Evolutionary conservation across 805 yeast species (phyloP).

Genomic region (Kluyveromyces siamensis): DNA sequence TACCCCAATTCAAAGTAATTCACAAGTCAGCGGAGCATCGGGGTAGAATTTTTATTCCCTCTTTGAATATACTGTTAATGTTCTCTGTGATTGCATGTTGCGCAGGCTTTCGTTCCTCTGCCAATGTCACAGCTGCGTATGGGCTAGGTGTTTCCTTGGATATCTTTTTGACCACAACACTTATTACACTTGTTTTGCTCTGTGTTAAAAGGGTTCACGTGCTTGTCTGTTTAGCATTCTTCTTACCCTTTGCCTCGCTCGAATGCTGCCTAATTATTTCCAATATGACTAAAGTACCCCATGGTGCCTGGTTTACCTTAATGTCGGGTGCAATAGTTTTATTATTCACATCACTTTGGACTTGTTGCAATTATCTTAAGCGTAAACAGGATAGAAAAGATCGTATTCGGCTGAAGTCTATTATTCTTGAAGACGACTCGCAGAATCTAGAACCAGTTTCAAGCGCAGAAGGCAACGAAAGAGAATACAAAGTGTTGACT

Average conservation of each 20-base stretch:
- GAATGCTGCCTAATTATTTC: constrained; percentile 37
- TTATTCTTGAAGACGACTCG: too few species aligned
- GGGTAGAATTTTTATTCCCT: constrained; percentile 49
- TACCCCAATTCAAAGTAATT: constrained; percentile 39
- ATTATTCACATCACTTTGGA: too few species aligned
- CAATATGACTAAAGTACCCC: constrained; percentile 42
- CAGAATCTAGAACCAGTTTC: too few species aligned
- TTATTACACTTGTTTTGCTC: constrained; percentile 37
- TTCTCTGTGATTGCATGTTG: constrained; percentile 42
- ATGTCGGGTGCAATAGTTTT: constrained; percentile 10
- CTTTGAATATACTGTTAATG: constrained; percentile 41
- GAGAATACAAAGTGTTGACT: too few species aligned
- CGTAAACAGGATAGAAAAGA: too few species aligned
- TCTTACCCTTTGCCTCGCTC: constrained; percentile 23
- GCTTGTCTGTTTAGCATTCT: constrained; percentile 22
- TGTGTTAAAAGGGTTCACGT: constrained; percentile 36
- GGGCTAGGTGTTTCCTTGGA: constrained; percentile 52
- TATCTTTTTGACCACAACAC: constrained; percentile 41
- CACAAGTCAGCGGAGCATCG: constrained; percentile 36
- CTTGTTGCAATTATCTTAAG: too few species aligned
- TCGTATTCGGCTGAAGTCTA: too few species aligned
- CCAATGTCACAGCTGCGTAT: constrained; percentile 48
- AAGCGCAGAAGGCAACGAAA: too few species aligned
- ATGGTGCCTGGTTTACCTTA: constrained; percentile 58
- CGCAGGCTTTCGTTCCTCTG: constrained; percentile 42